Evolutionary conservation across 208 protist genomes (phyloP).

Genomic region (Leishmania gerbilli): DNA sequence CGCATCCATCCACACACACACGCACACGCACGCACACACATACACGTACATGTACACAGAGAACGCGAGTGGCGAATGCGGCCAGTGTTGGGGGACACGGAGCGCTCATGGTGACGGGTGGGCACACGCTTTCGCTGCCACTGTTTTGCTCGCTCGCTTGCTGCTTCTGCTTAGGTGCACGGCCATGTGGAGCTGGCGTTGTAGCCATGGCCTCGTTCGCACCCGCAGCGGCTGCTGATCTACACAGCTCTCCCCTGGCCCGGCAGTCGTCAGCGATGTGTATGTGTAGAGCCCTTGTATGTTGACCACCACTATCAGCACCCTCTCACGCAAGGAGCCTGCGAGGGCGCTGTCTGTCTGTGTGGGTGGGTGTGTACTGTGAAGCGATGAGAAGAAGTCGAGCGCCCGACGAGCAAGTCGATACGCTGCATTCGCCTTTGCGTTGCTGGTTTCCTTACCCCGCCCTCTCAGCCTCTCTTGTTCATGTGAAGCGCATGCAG

Average conservation of each 20-base stretch:
- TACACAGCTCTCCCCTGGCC: neutral
- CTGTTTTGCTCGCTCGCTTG: neutral
- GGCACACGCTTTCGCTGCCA: too few species aligned
- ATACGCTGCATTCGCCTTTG: neutral
- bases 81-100: neutral
- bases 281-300: neutral
- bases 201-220: neutral
- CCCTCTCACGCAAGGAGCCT: neutral
- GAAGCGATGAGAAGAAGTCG: neutral
- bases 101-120: neutral
- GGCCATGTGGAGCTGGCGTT: neutral
- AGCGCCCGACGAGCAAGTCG: neutral
- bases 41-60: neutral
- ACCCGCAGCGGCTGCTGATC: neutral
- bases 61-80: neutral
- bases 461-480: neutral
- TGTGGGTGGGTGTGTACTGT: neutral
- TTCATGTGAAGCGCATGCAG: neutral
- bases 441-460: neutral
- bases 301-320: neutral
- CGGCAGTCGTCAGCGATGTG: neutral
- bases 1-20: neutral
- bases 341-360: neutral
- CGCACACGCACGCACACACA: too few species aligned
- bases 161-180: slow-evolving; percentile 2